Base-by-base conservation (phyloP, 2,329 filamentous ascomycete genomes). In the Exophiala oligosperma region DNA sequence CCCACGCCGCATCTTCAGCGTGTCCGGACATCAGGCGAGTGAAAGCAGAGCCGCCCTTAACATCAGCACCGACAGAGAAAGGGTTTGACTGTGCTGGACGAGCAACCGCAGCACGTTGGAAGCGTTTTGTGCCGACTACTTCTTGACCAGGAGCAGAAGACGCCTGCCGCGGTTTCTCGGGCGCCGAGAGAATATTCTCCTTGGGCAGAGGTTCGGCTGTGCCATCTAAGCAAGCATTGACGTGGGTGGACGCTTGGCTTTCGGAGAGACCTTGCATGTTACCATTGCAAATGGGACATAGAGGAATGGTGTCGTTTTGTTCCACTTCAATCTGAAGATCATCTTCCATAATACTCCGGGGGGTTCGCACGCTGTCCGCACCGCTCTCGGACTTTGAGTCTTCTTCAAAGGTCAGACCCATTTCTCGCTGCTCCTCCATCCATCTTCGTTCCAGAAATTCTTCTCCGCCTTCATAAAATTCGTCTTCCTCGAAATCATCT, bases 191-290 rank as follows among this genome's bases (percentile, higher is more conserved):
- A 29, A 69, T 68, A 0, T 54, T 61, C 4, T 68, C 53, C 21
- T 66, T 32, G 72, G 70, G 81, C 12, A 88, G 67, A 1, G 87
- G 82, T 46, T 85, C 81, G 4, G 89, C 83, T 47, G 88, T 89
- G 1, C 91, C 91, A 70, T 99, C 94, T 1, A 99, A 79, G 73
- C 94, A 99, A 8, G 87, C 85, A 71, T 99, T 99, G 64, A 99
- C 94, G 72, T 99, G 94, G 1, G 88, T 76, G 5, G 88, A 89
- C 8, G 87, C 88, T 66, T 93, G 84, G 37, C 62, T 62, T 61
- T 79, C 75, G 17, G 77, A 83, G 11, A 87, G 71, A 0, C 85
- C 86, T 14, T 72, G 74, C 35, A 97, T 77, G 62, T 75, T 84
- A 1, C 79, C 78, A 66, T 82, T 84, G 72, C 94, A 97, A 28